Conservation (phyloP, 495 filamentous ascomycete species). For the Ramalina peruviana region DNA sequence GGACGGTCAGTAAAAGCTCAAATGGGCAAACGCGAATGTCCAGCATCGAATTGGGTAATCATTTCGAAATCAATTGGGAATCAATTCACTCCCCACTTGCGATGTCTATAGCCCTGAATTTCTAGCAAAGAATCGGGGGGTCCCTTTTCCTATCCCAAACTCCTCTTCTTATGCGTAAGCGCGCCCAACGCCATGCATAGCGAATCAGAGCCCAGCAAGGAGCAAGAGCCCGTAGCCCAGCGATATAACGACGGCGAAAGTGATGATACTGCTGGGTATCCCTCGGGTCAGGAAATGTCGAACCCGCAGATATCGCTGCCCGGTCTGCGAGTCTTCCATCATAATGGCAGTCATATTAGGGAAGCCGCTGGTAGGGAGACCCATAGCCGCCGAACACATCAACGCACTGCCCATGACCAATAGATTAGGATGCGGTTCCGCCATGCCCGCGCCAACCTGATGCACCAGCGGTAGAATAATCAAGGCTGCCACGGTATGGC, state of each 20-base stretch:
- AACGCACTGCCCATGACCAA: constrained; percentile 74
- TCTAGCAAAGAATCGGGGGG: too few species aligned
- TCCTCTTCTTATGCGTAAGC: too few species aligned
- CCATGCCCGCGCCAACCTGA: constrained; percentile 70
- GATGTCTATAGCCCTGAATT: too few species aligned
- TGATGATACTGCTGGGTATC: constrained; percentile 69
- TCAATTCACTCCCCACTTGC: too few species aligned
- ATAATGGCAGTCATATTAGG: constrained; percentile 99
- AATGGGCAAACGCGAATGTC: too few species aligned
- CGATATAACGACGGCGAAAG: constrained; percentile 70
- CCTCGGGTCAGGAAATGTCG: constrained; percentile 88
- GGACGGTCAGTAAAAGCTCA: too few species aligned
- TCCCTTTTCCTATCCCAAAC: too few species aligned
- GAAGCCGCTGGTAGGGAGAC: constrained; percentile 85
- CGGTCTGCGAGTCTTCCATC: constrained; percentile 89
- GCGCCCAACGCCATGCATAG: background rate
- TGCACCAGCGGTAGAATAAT: constrained; percentile 88
- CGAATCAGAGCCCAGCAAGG: constrained; percentile 3
- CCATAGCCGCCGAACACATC: constrained; percentile 70
- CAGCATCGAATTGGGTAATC: too few species aligned
- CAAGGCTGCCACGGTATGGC: constrained; percentile 88
- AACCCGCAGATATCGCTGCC: constrained; percentile 81
- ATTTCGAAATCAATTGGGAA: too few species aligned
- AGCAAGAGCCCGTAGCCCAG: constrained; percentile 59
- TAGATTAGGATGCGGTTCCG: constrained; percentile 81